These are phyloP conservation scores for Picea sitchensis DNA, from an alignment of 75 land plant genomes.

Conservation along the genomic window DNA sequence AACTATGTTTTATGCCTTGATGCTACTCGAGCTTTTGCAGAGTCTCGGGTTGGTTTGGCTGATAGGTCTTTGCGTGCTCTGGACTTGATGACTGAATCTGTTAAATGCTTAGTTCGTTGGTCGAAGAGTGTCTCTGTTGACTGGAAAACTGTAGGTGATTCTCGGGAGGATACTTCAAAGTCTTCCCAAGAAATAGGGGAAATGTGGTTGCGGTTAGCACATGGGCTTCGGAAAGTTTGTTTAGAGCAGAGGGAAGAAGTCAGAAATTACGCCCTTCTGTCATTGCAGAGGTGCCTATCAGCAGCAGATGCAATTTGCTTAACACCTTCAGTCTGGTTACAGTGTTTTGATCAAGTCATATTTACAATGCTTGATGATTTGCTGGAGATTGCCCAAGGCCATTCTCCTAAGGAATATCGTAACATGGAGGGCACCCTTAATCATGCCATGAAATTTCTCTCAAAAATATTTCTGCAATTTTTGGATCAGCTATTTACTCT, in stretches of 20 bases:
- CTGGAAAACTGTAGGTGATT: constrained; percentile 17
- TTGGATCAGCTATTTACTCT: constrained; percentile 43
- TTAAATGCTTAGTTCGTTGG: constrained; percentile 66
- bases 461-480: constrained; percentile 75
- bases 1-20: constrained; percentile 82
- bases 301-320: constrained; percentile 63
- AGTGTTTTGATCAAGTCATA: constrained; percentile 74
- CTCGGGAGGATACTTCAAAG: constrained; percentile 15
- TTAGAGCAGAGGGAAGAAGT: constrained; percentile 94
- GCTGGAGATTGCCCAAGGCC: constrained; percentile 61
- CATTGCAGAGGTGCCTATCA: constrained; percentile 59
- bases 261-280: constrained; percentile 75
- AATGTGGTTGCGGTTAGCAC: constrained; percentile 87
- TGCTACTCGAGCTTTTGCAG: constrained; percentile 87
- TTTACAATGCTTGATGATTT: constrained; percentile 82
- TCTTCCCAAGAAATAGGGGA: constrained; percentile 71
- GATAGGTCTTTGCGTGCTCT: constrained; percentile 81
- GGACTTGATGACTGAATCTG: constrained; percentile 84
- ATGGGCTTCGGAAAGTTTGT: constrained; percentile 69
- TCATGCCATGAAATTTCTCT: constrained; percentile 68
- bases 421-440: constrained; percentile 79
- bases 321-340: constrained; percentile 52
- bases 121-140: constrained; percentile 29
- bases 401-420: constrained; percentile 74
- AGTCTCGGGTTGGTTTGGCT: constrained; percentile 73